Evolutionary conservation across 495 filamentous ascomycete species (phyloP), one percentile per base, ranked within the genome.

Genomic region (Aspergillus hancockii): DNA sequence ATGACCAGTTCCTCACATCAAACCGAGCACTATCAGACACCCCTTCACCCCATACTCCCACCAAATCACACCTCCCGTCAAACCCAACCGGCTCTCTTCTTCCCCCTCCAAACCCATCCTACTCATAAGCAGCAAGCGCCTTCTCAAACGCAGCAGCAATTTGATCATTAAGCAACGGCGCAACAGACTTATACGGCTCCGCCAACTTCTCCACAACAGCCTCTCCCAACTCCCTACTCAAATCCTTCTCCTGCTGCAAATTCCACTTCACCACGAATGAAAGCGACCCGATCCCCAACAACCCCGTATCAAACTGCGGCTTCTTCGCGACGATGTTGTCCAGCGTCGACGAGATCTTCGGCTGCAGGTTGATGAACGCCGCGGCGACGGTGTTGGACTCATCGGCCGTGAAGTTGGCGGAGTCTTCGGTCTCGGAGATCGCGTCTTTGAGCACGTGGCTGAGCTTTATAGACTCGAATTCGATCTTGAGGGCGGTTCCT

Each of bases 261-360:
- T 65, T 56, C n/a, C 43, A 54, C 50, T 60, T 59, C 8, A 68
- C 66, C 19, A 68, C 23, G 18, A 63, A 60, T 3, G 49, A 40
- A 47, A 68, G 18, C n/a, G 60, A 63, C 0, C 55, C 60, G 16
- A 68, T 52, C 0, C 66, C 66, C 16, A 68, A 49, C 41, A 68
- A 32, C 8, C 66, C 66, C 12, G 36, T 55, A 23, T 66, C 58
- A 28, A 68, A 63, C 31, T 65, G 57, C 0, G 58, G 47, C 43
- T 68, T 68, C 49, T 63, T 63, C 2, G 45, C 4, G 8, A 65
- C 60, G 38, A 68, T 56, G 12, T 60, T 68, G 30, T 57, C 59
- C 23, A 68, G 61, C 2, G 60, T 65, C 3, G 66, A 63, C 34
- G 52, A 40, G 57, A 69, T 64, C 28, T 51, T 47, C 5, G 67